Conservation (phyloP, 2,329 filamentous ascomycete genomes). For the Achaetomium macrosporum region DNA sequence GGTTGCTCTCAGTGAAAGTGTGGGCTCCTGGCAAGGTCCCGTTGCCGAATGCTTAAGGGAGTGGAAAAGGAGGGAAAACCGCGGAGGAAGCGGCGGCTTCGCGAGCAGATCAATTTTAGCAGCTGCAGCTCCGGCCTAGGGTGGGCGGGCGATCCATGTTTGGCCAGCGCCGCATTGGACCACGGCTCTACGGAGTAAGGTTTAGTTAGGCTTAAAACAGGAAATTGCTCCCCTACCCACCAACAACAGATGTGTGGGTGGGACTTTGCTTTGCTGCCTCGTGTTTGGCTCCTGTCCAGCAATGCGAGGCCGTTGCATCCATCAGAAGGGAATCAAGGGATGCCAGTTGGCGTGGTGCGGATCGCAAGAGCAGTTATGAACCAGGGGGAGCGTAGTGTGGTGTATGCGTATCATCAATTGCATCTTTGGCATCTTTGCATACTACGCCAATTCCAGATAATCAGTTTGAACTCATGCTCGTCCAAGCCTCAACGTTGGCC, state of each 20-base stretch:
- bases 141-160: no score
- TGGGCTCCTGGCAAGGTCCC: slow-evolving; percentile 1
- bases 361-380: background rate
- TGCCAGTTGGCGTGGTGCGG: background rate
- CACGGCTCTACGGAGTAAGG: no score
- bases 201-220: background rate
- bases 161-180: no score
- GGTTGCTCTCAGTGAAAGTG: background rate
- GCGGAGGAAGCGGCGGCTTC: slow-evolving; percentile 4
- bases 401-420: no score
- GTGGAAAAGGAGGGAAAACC: slow-evolving; percentile 1
- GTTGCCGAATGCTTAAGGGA: background rate
- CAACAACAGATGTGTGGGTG: no score
- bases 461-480: no score
- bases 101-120: slow-evolving; percentile 10
- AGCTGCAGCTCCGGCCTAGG: background rate
- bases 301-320: no score
- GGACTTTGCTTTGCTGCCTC: background rate
- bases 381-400: no score
- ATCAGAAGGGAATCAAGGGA: background rate
- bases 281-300: background rate
- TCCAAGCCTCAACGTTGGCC: no score
- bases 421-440: no score
- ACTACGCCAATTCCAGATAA: no score
- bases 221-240: background rate